These are phyloP conservation scores for Fomitopsis serialis DNA, from an alignment of 768 basidiomycete species.

Conservation along the genomic window DNA sequence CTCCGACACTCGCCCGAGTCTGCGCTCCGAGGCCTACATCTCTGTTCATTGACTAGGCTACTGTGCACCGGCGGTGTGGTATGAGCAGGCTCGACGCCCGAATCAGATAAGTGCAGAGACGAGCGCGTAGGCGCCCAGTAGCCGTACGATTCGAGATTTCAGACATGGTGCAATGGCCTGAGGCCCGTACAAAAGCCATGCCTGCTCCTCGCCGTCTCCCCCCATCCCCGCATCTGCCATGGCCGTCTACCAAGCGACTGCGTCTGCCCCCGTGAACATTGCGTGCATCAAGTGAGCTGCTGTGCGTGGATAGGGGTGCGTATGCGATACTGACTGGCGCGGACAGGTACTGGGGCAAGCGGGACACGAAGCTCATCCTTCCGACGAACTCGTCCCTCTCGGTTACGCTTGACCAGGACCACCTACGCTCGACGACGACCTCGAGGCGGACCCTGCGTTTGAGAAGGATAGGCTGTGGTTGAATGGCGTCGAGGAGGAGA, in stretches of 20 bases:
- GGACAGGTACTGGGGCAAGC: constrained; percentile 95
- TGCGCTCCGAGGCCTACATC: too few species aligned
- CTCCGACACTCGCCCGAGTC: neutral
- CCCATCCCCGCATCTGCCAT: constrained; percentile 29
- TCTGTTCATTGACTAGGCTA: too few species aligned
- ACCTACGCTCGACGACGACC: constrained; percentile 90
- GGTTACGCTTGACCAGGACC: constrained; percentile 94
- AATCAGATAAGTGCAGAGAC: neutral
- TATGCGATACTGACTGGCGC: constrained; percentile 9
- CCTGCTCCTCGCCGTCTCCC: neutral
- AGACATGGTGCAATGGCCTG: constrained; percentile 17
- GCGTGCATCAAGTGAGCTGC: constrained; percentile 87
- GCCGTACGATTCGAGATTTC: constrained; percentile 21
- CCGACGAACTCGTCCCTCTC: constrained; percentile 99
- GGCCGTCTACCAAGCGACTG: constrained; percentile 76
- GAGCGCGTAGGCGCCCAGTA: neutral
- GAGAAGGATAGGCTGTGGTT: constrained; percentile 84
- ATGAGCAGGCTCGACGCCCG: neutral
- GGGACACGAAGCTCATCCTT: constrained; percentile 89
- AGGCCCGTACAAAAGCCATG: constrained; percentile 8
- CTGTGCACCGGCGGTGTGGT: too few species aligned
- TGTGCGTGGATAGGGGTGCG: neutral
- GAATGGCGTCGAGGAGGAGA: constrained; percentile 88
- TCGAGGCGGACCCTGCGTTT: constrained; percentile 80
- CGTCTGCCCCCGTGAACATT: constrained; percentile 93